Evolutionary conservation across 2,329 filamentous ascomycete genomes (phyloP).

Genomic region (Apiospora aurea): DNA sequence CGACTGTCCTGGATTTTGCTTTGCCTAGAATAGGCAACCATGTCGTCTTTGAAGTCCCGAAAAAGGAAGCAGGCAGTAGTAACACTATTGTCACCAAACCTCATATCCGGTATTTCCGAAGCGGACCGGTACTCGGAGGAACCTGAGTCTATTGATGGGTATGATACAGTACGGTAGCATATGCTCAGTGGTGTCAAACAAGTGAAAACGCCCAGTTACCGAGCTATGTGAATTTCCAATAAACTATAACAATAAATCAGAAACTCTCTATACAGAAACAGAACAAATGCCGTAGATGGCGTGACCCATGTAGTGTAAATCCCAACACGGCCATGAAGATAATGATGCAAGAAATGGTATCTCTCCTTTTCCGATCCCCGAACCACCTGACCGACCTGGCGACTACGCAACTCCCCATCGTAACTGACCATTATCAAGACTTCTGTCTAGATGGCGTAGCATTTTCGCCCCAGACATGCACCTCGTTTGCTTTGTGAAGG

Average conservation of each 20-base stretch:
- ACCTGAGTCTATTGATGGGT: neutral
- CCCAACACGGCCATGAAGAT: neutral
- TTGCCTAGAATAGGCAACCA: neutral
- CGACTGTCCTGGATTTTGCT: neutral
- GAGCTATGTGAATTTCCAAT: neutral
- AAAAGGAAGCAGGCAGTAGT: too few relatives aligned
- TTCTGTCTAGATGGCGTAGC: neutral
- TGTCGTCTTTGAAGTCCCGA: neutral
- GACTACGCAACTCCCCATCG: neutral
- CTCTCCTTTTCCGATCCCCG: slow-evolving; percentile 5
- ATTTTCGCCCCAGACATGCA: neutral
- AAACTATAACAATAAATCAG: neutral
- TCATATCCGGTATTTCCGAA: neutral
- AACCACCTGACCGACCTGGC: neutral
- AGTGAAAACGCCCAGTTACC: neutral
- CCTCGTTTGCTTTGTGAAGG: neutral
- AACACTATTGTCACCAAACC: too few relatives aligned
- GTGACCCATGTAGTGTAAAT: neutral
- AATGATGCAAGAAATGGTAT: slow-evolving; percentile 19
- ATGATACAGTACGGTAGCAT: too few relatives aligned
- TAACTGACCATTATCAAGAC: neutral
- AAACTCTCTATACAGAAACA: neutral
- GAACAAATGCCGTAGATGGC: neutral
- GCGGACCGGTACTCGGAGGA: neutral
- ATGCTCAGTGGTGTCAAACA: neutral